Conservation (phyloP, 1,284 basidiomycete genomes). For the Rhodotorula sp. region DNA sequence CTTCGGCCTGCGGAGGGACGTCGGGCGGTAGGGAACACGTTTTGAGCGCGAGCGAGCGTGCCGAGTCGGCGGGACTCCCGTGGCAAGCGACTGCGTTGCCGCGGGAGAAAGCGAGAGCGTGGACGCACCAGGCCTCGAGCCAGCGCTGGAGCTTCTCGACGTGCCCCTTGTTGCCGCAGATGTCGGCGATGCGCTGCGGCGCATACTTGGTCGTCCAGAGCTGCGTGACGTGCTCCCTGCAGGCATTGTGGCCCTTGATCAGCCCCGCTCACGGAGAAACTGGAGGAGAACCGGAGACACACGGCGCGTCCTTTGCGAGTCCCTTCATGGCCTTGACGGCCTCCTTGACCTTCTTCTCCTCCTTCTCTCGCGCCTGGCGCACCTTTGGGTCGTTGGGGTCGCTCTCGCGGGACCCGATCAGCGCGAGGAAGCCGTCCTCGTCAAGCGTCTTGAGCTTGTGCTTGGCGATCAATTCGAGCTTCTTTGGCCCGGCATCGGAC, state of each 20-base stretch:
- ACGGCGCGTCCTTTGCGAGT: conserved; percentile 35
- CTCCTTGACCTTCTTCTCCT: conserved; percentile 65
- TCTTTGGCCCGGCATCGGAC: conserved; percentile 80
- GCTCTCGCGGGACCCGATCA: conserved; percentile 62
- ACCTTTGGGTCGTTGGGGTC: conserved; percentile 32
- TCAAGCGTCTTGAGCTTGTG: conserved; percentile 70
- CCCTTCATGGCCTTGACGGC: conserved; percentile 73
- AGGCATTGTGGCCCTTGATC: too few relatives aligned
- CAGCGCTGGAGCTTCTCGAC: conserved; percentile 86
- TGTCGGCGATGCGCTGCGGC: conserved; percentile 79
- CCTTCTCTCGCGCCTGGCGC: conserved; percentile 65
- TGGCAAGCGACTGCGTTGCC: not conserved
- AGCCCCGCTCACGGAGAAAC: not conserved
- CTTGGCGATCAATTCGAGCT: conserved; percentile 81
- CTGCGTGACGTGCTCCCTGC: conserved; percentile 55
- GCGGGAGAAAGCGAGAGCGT: not conserved
- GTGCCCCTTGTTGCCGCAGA: conserved; percentile 90
- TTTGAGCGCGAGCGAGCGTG: too few relatives aligned
- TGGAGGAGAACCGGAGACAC: not conserved
- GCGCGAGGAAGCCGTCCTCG: conserved; percentile 83
- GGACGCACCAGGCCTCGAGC: conserved; percentile 78
- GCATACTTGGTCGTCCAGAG: conserved; percentile 97
- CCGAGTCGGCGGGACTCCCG: too few relatives aligned
- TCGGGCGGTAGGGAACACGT: not conserved
- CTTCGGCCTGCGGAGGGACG: conserved; percentile 60